Conservation (phyloP, 495 filamentous ascomycete genomes). For the Lasiosphaeria hispida region DNA sequence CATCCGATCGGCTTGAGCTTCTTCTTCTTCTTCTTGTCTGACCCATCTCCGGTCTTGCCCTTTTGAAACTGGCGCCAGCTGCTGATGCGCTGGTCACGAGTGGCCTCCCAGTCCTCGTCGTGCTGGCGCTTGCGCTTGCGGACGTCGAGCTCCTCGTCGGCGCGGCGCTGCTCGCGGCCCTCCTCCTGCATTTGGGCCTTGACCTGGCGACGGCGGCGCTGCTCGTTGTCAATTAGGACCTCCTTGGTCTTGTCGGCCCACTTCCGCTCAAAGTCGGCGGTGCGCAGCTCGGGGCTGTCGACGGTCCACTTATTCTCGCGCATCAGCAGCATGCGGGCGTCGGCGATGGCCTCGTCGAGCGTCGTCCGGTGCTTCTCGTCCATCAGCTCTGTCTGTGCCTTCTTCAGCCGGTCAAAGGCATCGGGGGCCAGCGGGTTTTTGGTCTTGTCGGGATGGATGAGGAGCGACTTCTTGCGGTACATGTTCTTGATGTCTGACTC, state of each 20-base stretch:
- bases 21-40: constrained; percentile 92
- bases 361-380: constrained; percentile 86
- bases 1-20: constrained; percentile 65
- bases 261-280: constrained; percentile 72
- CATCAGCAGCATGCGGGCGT: constrained; percentile 90
- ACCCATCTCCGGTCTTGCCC: constrained; percentile 51
- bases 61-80: constrained; percentile 95
- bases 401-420: constrained; percentile 95
- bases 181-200: constrained; percentile 97
- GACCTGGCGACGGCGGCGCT: constrained; percentile 75
- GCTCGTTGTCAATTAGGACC: constrained; percentile 91
- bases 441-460: constrained; percentile 99
- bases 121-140: constrained; percentile 91
- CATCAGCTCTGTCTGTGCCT: constrained; percentile 84
- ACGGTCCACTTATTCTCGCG: constrained; percentile 89
- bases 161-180: constrained; percentile 81
- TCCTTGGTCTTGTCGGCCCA: constrained; percentile 91
- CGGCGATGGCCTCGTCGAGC: constrained; percentile 92
- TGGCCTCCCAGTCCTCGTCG: constrained; percentile 91
- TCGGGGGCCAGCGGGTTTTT: constrained; percentile 87
- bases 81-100: constrained; percentile 83
- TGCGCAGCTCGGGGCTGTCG: constrained; percentile 81
- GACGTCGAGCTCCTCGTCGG: constrained; percentile 80
- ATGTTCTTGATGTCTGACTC: constrained; percentile 92
- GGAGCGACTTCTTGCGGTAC: constrained; percentile 93